phyloP scores from a whole-genome alignment of 495 filamentous ascomycete species.

The Delitschia confertaspora region DNA sequence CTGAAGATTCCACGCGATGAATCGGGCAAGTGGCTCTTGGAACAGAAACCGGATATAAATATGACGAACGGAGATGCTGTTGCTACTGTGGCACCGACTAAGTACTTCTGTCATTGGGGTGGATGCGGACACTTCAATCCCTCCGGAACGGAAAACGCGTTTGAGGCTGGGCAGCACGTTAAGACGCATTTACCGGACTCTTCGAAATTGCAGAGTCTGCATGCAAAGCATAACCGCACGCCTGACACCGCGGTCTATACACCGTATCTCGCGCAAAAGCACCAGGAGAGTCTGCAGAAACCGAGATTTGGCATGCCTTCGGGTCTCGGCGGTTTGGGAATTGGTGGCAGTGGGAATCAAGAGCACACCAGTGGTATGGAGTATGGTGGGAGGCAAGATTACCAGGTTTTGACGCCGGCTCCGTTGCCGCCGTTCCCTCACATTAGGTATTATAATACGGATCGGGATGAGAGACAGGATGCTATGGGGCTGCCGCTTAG shows the following conservation, averaged over 20 bases:
- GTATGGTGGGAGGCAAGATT: constrained; percentile 37
- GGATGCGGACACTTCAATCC: constrained; percentile 44
- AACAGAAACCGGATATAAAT: constrained; percentile 25
- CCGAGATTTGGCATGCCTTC: constrained; percentile 21
- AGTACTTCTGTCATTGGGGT: constrained; percentile 48
- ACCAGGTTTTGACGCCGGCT: not conserved
- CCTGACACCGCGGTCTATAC: constrained; percentile 13
- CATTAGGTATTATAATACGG: constrained; percentile 52
- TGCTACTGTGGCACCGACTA: constrained; percentile 1
- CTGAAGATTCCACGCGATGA: constrained; percentile 45
- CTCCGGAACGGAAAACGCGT: constrained; percentile 40
- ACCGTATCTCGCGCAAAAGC: constrained; percentile 11
- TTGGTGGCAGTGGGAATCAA: constrained; percentile 25
- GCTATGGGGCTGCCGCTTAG: constrained; percentile 78
- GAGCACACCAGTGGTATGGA: too few relatives aligned
- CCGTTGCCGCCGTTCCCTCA: constrained; percentile 41
- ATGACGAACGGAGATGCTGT: constrained; percentile 25
- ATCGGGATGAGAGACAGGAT: constrained; percentile 69
- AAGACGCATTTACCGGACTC: constrained; percentile 55
- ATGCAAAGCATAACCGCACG: constrained; percentile 29
- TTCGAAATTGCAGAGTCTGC: constrained; percentile 26
- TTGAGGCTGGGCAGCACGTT: constrained; percentile 49
- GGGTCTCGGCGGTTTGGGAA: constrained; percentile 17
- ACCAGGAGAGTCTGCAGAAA: constrained; percentile 19
- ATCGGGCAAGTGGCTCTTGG: constrained; percentile 21